Base-by-base conservation (phyloP, 495 filamentous ascomycete species). In the Amniculicola lignicola region DNA sequence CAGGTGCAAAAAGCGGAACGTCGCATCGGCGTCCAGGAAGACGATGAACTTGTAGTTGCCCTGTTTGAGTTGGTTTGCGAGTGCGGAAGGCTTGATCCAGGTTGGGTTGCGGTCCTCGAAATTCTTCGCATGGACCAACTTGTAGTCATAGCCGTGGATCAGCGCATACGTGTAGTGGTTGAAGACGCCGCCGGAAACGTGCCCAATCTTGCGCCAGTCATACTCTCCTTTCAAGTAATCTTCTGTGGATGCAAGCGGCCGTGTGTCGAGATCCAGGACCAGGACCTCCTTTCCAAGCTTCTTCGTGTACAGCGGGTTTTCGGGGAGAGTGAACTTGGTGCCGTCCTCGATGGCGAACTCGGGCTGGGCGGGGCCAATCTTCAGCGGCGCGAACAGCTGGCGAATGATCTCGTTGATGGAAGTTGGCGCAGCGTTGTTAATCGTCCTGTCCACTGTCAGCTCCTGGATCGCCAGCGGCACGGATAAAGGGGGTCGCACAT, bases 121-220 rank as follows among this genome's bases (percentile, higher is more conserved):
- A 3, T 55, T 24, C 16, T 33, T 14, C 40, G 69, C 63, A 4
- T 67, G 67, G 51, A 78, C 60, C 33, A 79, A 73, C 57, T 77
- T 72, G 72, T 80, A 80, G 53, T 77, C 71, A 67, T 80, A 79
- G 50, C 74, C 74, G 59, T 80, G 77, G 31, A 80, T 73, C 43
- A 61, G 66, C 27, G 77, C 74, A 39, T 61, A 65, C 14, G 50
- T 54, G 57, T 65, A 61, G 49, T 65, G 62, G 52, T 61, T 61
- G 41, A 65, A 61, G 28, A 61, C 48, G 14, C 52, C 52, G 46
- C 56, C 61, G 9, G 59, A 62, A 18, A 58, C 45, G 28, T 62
- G 48, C 33, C 51, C 49, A 46, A 61, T 18, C 43, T 57, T 57
- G 27, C 24, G 36, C 55, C 54, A 54, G 43, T 60, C 35, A 36